Evolutionary conservation across 495 filamentous ascomycete species (phyloP).

Genomic region (Hypoxylon trugodes): DNA sequence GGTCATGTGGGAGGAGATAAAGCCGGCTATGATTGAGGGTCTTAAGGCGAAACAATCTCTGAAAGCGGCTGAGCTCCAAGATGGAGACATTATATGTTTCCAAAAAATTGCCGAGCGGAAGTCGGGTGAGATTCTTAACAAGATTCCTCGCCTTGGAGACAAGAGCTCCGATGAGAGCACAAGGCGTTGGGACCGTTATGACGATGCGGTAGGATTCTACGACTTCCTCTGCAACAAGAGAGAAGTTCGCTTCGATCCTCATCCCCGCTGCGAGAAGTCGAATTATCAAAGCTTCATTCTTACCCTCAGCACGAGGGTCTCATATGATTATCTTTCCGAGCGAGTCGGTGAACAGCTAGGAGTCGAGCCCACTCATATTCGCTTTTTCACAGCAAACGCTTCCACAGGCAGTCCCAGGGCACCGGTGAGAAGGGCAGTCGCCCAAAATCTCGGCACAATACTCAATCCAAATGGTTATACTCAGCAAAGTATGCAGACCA

Average conservation of each 20-base stretch:
- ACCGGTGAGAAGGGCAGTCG: slow-evolving; percentile 73
- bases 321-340: slow-evolving; percentile 86
- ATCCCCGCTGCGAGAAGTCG: slow-evolving; percentile 57
- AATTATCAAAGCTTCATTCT: slow-evolving; percentile 70
- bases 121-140: slow-evolving; percentile 44
- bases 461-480: slow-evolving; percentile 67
- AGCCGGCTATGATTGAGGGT: slow-evolving; percentile 93
- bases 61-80: slow-evolving; percentile 90
- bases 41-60: slow-evolving; percentile 92
- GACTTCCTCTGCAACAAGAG: slow-evolving; percentile 89
- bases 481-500: slow-evolving; percentile 68
- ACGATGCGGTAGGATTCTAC: slow-evolving; percentile 85
- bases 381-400: slow-evolving; percentile 84
- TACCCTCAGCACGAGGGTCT: slow-evolving; percentile 83
- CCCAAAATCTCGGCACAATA: slow-evolving; percentile 72
- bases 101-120: slow-evolving; percentile 68
- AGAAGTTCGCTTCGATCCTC: slow-evolving; percentile 72
- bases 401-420: slow-evolving; percentile 76
- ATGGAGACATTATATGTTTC: slow-evolving; percentile 97
- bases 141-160: slow-evolving; percentile 41
- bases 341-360: slow-evolving; percentile 83
- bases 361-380: slow-evolving; percentile 85
- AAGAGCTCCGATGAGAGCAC: slow-evolving; percentile 31
- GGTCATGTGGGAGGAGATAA: slow-evolving; percentile 94
- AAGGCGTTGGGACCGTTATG: slow-evolving; percentile 50